These are phyloP conservation scores for Epichloe festucae DNA, from an alignment of 2,329 filamentous ascomycete genomes.

Conservation along the genomic window DNA sequence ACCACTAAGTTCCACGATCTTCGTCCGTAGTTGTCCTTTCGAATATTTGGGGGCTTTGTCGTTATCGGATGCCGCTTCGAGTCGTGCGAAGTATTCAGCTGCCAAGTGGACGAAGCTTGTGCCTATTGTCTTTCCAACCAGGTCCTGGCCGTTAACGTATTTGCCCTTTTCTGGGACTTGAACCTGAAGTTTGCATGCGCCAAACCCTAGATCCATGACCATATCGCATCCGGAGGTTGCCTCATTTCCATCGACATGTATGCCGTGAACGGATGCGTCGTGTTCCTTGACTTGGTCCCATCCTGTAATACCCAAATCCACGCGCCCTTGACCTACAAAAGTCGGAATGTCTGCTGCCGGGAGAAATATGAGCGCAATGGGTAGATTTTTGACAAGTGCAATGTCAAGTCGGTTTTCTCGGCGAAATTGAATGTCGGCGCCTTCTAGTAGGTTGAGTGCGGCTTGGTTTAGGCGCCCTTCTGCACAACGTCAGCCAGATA, in stretches of 20 bases:
- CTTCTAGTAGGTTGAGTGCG: conserved; percentile 78
- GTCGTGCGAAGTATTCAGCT: conserved; percentile 65
- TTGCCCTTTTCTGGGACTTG: conserved; percentile 81
- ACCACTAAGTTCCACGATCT: conserved; percentile 86
- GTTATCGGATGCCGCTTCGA: conserved; percentile 47
- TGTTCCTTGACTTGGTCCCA: conserved; percentile 88
- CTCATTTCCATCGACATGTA: conserved; percentile 34
- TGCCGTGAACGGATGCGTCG: conserved; percentile 48
- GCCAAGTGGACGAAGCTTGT: conserved; percentile 88
- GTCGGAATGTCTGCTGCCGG: conserved; percentile 95
- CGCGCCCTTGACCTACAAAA: conserved; percentile 87
- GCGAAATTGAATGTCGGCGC: conserved; percentile 92
- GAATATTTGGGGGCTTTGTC: conserved; percentile 22
- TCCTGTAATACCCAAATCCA: conserved; percentile 90
- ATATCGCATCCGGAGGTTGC: conserved; percentile 57
- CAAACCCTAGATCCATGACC: conserved; percentile 83
- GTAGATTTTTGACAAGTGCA: conserved; percentile 91
- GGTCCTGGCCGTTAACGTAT: conserved; percentile 55
- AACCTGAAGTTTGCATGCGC: conserved; percentile 86
- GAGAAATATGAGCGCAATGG: conserved; percentile 90
- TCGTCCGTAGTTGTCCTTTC: conserved; percentile 55
- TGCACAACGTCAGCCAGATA: background rate
- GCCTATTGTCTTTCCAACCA: conserved; percentile 86
- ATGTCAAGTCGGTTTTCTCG: conserved; percentile 93
- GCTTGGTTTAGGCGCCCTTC: conserved; percentile 88